Base-by-base conservation (phyloP, 345 rosid species). In the Physaria fendleri region DNA sequence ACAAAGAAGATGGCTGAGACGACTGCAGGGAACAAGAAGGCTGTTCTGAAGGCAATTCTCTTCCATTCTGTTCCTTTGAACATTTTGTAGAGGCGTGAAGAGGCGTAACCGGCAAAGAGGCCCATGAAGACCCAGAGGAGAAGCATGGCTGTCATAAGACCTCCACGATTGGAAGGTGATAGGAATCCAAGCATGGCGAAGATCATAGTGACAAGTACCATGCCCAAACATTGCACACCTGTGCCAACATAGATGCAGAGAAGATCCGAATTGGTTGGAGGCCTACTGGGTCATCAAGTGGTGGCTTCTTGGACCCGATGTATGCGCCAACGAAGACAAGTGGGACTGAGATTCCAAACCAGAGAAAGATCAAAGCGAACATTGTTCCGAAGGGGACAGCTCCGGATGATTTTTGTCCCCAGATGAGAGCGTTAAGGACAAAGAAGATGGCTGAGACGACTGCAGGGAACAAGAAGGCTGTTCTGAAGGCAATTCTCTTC, bases 371-470 rank as follows among this genome's bases (percentile, higher is more conserved):
- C 51, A 86, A 45, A 16, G 95, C 95, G 40, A 86, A 83, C 95
- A 86, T 86, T n/a, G 95, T 86, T 1, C 95, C 95, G 2, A 86
- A 86, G 20, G 95, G 95, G 2, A 86, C 95, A 63, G 90, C 95
- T 9, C 95, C 95, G 0, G 95, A 86, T 30, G 95, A 86, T 45
- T 83, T 83, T 68, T 86, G 88, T 50, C 95, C 95, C 90, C 90
- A 86, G 45, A 86, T 83, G 58, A 86, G 88, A 53, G 79, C 76
- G 56, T 86, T 86, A 46, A 86, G 39, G 66, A 86, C 79, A 39
- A 86, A 83, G 80, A 86, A 86, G 55, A 86, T 76, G 33, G 82
- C 51, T 25, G 85, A 79, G 58, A 83, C 82, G 0, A 64, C 80
- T 17, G 79, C 95, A 15, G 95, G 95, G 78, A 86, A 86, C 78